These are phyloP conservation scores for Pseudohalonectria lignicola DNA, from an alignment of 2,329 filamentous ascomycete genomes.

Conservation along the genomic window DNA sequence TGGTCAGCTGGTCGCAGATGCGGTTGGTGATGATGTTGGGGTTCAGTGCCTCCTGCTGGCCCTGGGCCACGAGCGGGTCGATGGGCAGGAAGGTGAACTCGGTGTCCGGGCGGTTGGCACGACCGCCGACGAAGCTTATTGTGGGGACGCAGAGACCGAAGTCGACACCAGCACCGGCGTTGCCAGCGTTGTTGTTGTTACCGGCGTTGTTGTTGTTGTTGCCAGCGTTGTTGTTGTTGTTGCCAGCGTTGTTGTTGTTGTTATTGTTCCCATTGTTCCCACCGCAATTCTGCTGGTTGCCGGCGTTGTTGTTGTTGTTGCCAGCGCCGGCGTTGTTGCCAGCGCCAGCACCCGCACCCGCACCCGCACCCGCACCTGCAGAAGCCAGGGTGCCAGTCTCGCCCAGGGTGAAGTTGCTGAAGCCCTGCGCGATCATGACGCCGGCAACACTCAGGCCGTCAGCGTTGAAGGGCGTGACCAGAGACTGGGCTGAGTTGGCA, in stretches of 20 bases:
- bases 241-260: not conserved
- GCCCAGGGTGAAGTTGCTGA: conserved; percentile 43
- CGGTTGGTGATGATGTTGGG: conserved; percentile 54
- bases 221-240: not conserved
- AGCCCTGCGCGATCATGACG: conserved; percentile 49
- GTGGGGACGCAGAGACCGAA: not conserved
- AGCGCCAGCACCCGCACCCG: not conserved
- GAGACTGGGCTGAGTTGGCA: conserved; percentile 42
- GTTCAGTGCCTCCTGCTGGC: conserved; percentile 43
- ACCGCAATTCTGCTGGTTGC: too few relatives aligned
- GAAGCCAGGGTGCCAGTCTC: not conserved
- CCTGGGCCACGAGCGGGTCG: conserved; percentile 41
- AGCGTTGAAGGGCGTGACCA: conserved; percentile 43
- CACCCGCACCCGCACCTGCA: not conserved
- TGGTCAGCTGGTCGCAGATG: conserved; percentile 49
- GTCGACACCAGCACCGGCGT: not conserved
- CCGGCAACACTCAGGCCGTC: conserved; percentile 55
- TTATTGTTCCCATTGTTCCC: not conserved
- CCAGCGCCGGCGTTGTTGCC: not conserved
- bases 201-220: not conserved
- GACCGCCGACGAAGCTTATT: not conserved
- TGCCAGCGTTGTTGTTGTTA: not conserved
- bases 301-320: not conserved
- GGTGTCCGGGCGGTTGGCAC: conserved; percentile 12
- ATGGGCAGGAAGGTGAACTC: conserved; percentile 49